These are phyloP conservation scores for Cymbopogon citratus DNA, from an alignment of 176 grass and related monocot genomes.

Conservation along the genomic window DNA sequence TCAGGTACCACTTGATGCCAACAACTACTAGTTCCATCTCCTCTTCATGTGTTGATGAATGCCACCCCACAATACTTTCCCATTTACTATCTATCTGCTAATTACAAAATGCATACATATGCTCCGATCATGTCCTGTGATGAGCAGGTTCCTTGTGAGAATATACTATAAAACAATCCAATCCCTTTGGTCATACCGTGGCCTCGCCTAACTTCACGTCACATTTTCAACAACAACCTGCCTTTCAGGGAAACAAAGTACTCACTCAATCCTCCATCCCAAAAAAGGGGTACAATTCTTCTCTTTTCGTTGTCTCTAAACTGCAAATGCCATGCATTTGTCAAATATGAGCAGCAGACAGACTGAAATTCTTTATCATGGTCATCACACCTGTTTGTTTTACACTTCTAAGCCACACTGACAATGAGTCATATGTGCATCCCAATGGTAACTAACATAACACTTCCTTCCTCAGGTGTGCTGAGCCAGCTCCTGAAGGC, in stretches of 20 bases:
- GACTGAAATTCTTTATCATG: neutral
- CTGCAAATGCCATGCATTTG: neutral
- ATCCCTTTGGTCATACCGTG: neutral
- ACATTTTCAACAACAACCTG: neutral
- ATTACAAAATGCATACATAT: too few species aligned
- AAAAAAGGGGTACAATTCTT: neutral
- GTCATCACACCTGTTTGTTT: neutral
- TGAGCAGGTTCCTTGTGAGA: neutral
- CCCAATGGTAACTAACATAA: neutral
- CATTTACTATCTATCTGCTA: too few species aligned
- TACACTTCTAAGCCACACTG: neutral
- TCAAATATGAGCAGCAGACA: neutral
- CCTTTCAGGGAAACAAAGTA: neutral
- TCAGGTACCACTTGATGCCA: too few species aligned
- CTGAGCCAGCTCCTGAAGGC: slow-evolving; percentile 51
- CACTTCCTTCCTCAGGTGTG: slow-evolving; percentile 43
- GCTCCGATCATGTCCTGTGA: neutral
- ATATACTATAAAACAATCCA: too few species aligned
- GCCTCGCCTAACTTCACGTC: neutral
- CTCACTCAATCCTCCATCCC: too few species aligned
- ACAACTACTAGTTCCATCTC: too few species aligned
- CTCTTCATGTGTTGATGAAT: too few species aligned
- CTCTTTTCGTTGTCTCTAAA: neutral
- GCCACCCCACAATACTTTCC: neutral
- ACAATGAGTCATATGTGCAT: neutral